Evolutionary conservation across 192 early-diverging fungal genomes (phyloP).

Genomic region (Haplosporangium gracile): DNA sequence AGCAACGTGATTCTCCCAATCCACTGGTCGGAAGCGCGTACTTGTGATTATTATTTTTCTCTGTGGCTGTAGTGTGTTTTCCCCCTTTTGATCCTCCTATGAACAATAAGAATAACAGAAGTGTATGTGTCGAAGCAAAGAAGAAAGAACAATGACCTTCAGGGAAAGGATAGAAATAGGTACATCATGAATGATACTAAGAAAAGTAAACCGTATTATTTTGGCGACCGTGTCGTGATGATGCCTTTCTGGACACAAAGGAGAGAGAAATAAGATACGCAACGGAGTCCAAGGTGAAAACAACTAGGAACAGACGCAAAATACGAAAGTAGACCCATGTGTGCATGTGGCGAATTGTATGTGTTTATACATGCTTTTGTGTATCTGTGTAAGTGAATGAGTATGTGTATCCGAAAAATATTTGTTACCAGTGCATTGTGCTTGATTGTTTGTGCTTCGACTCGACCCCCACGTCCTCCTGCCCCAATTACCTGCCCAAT

Average conservation of each 20-base stretch:
- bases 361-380: no score
- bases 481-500: no score
- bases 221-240: not conserved
- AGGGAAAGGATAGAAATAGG: not conserved
- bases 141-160: not conserved
- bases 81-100: not conserved
- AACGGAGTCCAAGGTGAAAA: not conserved
- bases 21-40: no score
- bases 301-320: no score
- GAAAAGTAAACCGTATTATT: not conserved
- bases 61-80: no score
- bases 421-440: no score
- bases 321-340: not conserved
- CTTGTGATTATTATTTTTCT: no score
- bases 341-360: not conserved
- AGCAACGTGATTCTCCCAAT: no score
- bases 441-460: no score
- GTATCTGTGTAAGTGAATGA: not conserved
- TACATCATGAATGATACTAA: not conserved
- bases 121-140: not conserved
- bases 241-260: not conserved
- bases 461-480: no score
- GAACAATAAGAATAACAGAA: not conserved
- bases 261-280: not conserved
- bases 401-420: not conserved